Conservation (phyloP, 2,329 filamentous ascomycete species). For the Ambrosiella beaveri region DNA sequence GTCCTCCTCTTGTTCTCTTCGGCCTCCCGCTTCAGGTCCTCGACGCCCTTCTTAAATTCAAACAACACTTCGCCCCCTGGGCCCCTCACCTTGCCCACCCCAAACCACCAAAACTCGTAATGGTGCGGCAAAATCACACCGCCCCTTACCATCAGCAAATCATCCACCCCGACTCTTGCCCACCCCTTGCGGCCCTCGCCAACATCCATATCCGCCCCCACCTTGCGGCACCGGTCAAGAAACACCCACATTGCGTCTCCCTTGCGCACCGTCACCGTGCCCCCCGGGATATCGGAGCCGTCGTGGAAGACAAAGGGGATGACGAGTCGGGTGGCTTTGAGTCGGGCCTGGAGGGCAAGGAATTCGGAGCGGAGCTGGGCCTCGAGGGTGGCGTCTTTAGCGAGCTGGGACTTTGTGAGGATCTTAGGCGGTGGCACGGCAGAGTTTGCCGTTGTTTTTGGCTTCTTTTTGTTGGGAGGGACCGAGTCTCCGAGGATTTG, state of each 20-base stretch:
- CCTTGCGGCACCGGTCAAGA: constrained; percentile 75
- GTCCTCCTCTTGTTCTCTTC: neutral
- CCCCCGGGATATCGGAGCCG: constrained; percentile 74
- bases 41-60: constrained; percentile 44
- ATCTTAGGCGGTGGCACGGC: constrained; percentile 49
- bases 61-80: constrained; percentile 62
- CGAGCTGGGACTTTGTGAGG: constrained; percentile 53
- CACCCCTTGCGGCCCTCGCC: constrained; percentile 59
- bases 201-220: constrained; percentile 67
- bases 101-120: constrained; percentile 93
- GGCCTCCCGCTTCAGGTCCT: constrained; percentile 14
- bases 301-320: constrained; percentile 97
- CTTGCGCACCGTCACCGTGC: constrained; percentile 74
- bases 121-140: constrained; percentile 94
- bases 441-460: constrained; percentile 37
- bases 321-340: constrained; percentile 76
- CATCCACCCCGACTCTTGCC: constrained; percentile 87
- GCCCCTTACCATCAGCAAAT: constrained; percentile 80
- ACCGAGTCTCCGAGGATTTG: constrained; percentile 19
- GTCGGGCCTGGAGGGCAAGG: constrained; percentile 60
- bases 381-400: constrained; percentile 61
- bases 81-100: constrained; percentile 68
- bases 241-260: constrained; percentile 89
- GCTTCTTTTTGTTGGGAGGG: constrained; percentile 16
- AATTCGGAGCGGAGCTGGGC: constrained; percentile 74